Evolutionary conservation across 257 asterid genomes (phyloP), one percentile per base, ranked within the genome.

Genomic region (Eustoma russellianum): DNA sequence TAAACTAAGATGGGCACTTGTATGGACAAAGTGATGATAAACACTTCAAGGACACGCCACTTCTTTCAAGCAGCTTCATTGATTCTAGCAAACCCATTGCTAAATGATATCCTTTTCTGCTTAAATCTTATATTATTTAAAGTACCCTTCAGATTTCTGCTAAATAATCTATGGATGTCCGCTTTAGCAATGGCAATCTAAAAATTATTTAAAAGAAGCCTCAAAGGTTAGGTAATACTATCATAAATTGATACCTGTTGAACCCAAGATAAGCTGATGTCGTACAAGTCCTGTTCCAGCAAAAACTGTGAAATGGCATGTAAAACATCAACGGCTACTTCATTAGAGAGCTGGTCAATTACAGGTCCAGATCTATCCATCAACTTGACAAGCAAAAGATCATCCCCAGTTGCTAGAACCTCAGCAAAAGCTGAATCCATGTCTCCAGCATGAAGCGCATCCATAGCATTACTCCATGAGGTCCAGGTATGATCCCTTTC

Each of bases 331-430:
- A 72, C 64, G 15, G 85, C 88, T 16, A 83, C 88, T 67, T 88
- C 97, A 66, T 65, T 74, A 1, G 97, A 88, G 41, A 92, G 87
- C 59, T 85, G 97, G 50, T 92, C 92, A 6, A 88, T 59, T 51
- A 83, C 88, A 2, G 99, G 97, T 35, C 99, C 99, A 5, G 99
- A 76, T 61, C 75, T 80, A 55, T 89, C 99, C 99, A 92, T 92
- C 64, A 92, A 86, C 78, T 92, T 88, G 46, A 79, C 85, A 15
- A 92, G 97, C 79, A 88, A 79, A 53, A 71, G 62, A 64, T 92
- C 97, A 46, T 92, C 97, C 16, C 95, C 91, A 28, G 83, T 81
- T 9, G 94, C 71, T 75, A 92, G 57, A 61, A 85, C 93, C 41
- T 85, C 94, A 67, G 93, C 85, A 77, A 81, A 92, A 66, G 96